A percentile compares a stretch with the other conserved stretches of the same genome.
These are phyloP conservation scores for Globisporangium cylindrosporum DNA, from an alignment of 352 stramenopile genomes.

Conservation along the genomic window DNA sequence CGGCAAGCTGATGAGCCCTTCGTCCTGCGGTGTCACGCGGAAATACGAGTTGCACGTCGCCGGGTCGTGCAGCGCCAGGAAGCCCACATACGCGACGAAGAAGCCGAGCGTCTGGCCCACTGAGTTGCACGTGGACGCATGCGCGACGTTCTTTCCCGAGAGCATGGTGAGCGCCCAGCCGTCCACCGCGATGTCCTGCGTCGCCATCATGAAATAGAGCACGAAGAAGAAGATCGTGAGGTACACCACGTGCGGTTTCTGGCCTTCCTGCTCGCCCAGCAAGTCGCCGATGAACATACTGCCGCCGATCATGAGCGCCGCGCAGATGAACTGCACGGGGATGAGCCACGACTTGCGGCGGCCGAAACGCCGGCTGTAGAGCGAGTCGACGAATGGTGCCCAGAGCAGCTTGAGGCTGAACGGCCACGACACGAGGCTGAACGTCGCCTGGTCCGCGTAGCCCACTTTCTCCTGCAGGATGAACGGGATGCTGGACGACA, in stretches of 20 bases:
- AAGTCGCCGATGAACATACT: conserved; percentile 82
- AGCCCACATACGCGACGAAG: conserved; percentile 98
- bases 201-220: conserved; percentile 99
- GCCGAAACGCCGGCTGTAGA: conserved; percentile 91
- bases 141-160: conserved; percentile 94
- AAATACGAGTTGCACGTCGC: conserved; percentile 91
- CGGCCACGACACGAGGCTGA: conserved; percentile 97
- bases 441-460: conserved; percentile 97
- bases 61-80: conserved; percentile 96
- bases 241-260: conserved; percentile 88
- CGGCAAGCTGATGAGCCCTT: conserved; percentile 83
- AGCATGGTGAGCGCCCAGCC: conserved; percentile 99
- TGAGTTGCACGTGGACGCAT: conserved; percentile 95
- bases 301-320: conserved; percentile 93
- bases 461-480: conserved; percentile 96
- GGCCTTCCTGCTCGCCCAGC: conserved; percentile 76
- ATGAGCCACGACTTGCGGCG: conserved; percentile 97
- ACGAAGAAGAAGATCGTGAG: conserved; percentile 97
- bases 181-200: conserved; percentile 99
- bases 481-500: conserved; percentile 97
- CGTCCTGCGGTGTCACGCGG: conserved; percentile 46
- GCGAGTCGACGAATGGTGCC: conserved; percentile 96
- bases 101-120: conserved; percentile 97
- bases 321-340: conserved; percentile 95
- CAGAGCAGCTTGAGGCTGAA: conserved; percentile 99